Base-by-base conservation (phyloP, 116 monocot species). In the Dioscorea cayenensis region DNA sequence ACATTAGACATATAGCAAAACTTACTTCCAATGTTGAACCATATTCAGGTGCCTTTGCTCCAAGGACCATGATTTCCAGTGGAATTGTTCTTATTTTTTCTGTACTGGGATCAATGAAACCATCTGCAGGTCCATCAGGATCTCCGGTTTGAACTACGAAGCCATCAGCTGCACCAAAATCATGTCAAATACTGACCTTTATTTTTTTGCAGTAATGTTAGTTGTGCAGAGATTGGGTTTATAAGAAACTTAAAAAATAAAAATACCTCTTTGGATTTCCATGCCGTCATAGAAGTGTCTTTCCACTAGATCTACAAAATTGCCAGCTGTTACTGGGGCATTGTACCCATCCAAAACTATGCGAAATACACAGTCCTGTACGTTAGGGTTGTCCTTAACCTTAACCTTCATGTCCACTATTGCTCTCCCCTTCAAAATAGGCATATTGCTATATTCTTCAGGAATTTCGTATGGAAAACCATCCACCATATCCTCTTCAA, bases 401-500 rank as follows among this genome's bases (percentile, higher is more conserved):
- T 93, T 97, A 76, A 93, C 93, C 76, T 97, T 97, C 93, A 97
- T 97, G 66, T 97, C 86, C 25, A 97, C 93, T 4, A 83, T 86
- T 32, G 97, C 97, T 61, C 93, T 86, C 35, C 97, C 97, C 70
- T 90, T 93, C 73, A 97, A 72, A 58, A 97, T 83, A 61, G 97
- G 97, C 93, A 93, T 88, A 64, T 23, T 80, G 61, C 77, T 82
- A 77, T 88, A 97, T 65, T 93, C 97, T 74, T 90, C 88, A 6
- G 93, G 93, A 17, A 97, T 83, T 73, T 92, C 93, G 70, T 77
- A 93, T 2, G 97, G 97, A 72, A 97, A 97, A 70, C 86, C 85
- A 77, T 88, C 90, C 58, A 93, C 74, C 97, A 97, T 97, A 79
- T 97, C 93, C 88, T 97, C 93, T 90, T 97, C 97, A 83, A 97